Evolutionary conservation across 192 early-diverging fungal genomes (phyloP), one percentile per base, ranked within the genome.

Genomic region (Linnemannia elongata): DNA sequence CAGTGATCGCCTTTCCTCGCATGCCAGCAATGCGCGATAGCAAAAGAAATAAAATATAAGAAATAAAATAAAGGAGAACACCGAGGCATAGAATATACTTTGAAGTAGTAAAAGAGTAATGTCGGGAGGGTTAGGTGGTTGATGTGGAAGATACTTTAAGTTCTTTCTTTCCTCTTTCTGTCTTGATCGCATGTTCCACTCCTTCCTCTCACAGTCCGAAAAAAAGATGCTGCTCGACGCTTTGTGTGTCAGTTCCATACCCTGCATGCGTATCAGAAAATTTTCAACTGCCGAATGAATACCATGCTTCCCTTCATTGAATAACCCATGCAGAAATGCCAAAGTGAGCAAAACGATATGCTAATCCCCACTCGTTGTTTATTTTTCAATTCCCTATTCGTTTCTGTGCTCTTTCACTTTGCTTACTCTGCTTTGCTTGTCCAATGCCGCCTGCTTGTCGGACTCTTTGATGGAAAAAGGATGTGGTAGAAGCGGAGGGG

Each of bases 211-310:
- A 66, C 12, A 30, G 10, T 9, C 57, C 60, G 60, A 33, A 33
- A 27, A 33, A 52, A 7, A 15, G 49, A 52, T 52, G 49, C 18
- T 66, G n/a, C 2, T n/a, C n/a, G 22, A 27, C 35, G n/a, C 30
- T 33, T 66, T 13, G 12, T 27, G 27, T 66, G 60, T 33, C 4
- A 17, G 30, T 66, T 9, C 30, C 9, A 12, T 4, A 15, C 27
- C 60, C n/a, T 33, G 30, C 60, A 66, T 66, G 27, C 30, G 4
- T 24, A 33, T 27, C n/a, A 24, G n/a, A 55, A 5, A 27, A n/a
- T 9, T 63, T 63, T 66, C 60, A 66, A 66, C 35, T 66, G 30
- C 60, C 60, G 60, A 66, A 33, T 66, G 30, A 66, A 33, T 66
- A 66, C 60, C 49, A 52, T 6, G 5, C 18, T 10, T 13, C 1